Base-by-base conservation (phyloP, 2,329 filamentous ascomycete genomes). In the Leptodontidium sp. region DNA sequence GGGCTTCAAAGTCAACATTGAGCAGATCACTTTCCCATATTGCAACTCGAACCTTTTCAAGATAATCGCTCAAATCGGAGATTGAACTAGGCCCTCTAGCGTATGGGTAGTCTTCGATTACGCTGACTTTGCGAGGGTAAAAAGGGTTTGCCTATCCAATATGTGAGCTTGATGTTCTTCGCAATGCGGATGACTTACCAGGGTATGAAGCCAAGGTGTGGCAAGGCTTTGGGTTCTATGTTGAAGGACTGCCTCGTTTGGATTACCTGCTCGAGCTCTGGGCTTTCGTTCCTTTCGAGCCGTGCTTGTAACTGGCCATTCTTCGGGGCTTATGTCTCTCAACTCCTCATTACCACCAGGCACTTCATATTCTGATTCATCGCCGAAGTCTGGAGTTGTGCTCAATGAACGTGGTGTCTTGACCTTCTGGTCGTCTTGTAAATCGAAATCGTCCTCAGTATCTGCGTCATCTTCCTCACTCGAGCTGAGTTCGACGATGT, bases 321-420 rank as follows among this genome's bases (percentile, higher is more conserved):
- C n/a, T 1, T 43, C 38, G 1, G 57, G 57, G 21, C 11, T 24
- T 12, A 59, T 15, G 1, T 59, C 57, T 59, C 57, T 21, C 14
- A 59, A 7, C 38, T 59, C 38, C 12, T 59, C 57, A 17, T 59
- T 43, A 2, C 21, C 21, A 7, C 4, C 4, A 43, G 57, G 57
- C 2, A 43, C 35, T 8, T 59, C 57, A 9, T 59, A 59, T 2
- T 59, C 57, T 6, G 57, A 59, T 9, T 59, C 57, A 17, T 59
- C 21, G 1, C 57, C 57, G 12, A 43, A 59, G 24, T 59, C 57
- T 7, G 57, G 57, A 7, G 35, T 11, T 15, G 8, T 29, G 21
- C 38, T 59, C 11, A 26, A 45, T 2, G 5, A 17, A 50, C 9
- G 9, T n/a, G 9, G 17, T 50, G 6, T 50, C 21, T 26, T 50